Evolutionary conservation across 148 eudicot species (phyloP).

Genomic region (Rhododendron ferrugineum): DNA sequence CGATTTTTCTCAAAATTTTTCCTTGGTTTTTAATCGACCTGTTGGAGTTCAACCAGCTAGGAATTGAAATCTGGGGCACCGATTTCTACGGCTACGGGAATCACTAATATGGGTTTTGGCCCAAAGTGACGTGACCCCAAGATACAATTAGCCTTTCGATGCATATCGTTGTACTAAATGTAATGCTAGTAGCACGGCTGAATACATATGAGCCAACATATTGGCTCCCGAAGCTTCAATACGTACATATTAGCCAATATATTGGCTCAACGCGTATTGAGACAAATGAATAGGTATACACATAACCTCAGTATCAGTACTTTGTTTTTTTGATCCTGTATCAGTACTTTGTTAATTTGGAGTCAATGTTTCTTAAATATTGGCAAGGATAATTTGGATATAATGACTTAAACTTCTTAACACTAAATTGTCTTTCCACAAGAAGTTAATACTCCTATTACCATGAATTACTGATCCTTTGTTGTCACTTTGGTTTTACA

Average conservation of each 20-base stretch:
- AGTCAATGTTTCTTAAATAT: neutral
- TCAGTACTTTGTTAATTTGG: neutral
- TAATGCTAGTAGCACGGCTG: neutral
- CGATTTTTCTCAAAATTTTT: too few relatives aligned
- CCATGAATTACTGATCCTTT: neutral
- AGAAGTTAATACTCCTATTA: neutral
- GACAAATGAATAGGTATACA: too few relatives aligned
- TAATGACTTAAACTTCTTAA: neutral
- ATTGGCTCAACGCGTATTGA: too few relatives aligned
- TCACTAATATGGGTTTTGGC: neutral
- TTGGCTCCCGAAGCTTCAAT: too few relatives aligned
- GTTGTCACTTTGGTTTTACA: slow-evolving; percentile 3
- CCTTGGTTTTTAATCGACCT: too few relatives aligned
- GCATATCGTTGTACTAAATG: too few relatives aligned
- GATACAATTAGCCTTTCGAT: neutral
- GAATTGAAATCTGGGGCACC: neutral
- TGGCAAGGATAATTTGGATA: neutral
- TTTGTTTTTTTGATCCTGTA: too few relatives aligned
- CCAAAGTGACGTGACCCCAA: neutral
- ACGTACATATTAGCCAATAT: too few relatives aligned
- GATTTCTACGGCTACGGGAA: neutral
- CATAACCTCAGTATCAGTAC: too few relatives aligned
- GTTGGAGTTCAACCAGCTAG: too few relatives aligned
- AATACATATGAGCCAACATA: too few relatives aligned
- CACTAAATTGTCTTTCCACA: neutral